Percentiles rank a stretch among this genome's conserved stretches.
Evolutionary conservation across 441 rosid species (phyloP).

Genomic region (Syzygium malaccense): DNA sequence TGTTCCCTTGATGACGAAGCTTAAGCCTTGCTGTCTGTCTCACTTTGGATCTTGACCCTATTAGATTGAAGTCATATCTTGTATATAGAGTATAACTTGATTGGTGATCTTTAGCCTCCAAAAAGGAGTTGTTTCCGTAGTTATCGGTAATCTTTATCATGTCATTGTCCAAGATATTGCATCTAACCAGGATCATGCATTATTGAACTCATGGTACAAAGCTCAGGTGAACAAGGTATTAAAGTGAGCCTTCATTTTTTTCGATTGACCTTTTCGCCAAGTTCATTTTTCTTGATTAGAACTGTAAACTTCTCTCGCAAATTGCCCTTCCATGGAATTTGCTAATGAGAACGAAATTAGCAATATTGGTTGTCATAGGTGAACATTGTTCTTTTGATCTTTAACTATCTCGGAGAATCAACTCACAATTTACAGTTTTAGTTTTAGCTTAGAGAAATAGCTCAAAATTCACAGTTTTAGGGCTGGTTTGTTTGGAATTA

Average conservation of each 20-base stretch:
- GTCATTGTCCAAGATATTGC: background rate
- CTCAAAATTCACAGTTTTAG: no score
- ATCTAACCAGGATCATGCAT: background rate
- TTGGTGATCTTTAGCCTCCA: background rate
- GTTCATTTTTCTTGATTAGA: background rate
- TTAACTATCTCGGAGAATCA: no score
- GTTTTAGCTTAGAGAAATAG: no score
- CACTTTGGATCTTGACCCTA: background rate
- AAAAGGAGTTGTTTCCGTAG: background rate
- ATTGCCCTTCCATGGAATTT: background rate
- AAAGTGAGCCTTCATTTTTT: background rate
- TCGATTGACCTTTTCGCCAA: background rate
- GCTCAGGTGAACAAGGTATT: background rate
- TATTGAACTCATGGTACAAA: background rate
- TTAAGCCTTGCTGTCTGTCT: background rate
- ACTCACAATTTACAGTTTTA: no score
- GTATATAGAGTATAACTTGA: background rate
- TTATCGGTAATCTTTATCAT: background rate
- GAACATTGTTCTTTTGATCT: background rate
- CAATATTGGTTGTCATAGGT: background rate
- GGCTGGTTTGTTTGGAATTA: no score
- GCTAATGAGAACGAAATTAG: background rate
- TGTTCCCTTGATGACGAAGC: background rate
- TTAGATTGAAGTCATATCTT: background rate
- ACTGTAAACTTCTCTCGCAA: background rate